These are phyloP conservation scores for Coelastrella sp. DNA, from an alignment of 139 green algal genomes.

Conservation along the genomic window DNA sequence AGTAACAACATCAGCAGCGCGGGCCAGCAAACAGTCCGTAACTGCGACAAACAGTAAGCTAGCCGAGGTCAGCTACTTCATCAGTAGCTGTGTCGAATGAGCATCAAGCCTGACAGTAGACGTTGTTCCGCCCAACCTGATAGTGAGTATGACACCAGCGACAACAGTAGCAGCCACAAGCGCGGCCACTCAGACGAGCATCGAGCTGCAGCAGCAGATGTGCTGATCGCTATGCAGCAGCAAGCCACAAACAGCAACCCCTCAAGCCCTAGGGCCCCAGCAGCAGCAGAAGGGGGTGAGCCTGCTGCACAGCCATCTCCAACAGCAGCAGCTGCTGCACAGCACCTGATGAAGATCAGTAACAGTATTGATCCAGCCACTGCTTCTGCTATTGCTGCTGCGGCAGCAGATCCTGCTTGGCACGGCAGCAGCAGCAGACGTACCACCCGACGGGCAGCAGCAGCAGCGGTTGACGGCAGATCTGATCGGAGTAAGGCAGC, in stretches of 20 bases:
- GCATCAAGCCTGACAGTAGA: neutral
- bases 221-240: neutral
- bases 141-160: neutral
- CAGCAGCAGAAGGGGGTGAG: neutral
- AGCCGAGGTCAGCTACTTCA: neutral
- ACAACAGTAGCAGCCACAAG: neutral
- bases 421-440: neutral
- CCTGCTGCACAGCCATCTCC: neutral
- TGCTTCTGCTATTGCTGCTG: neutral
- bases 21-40: neutral
- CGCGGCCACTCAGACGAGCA: neutral
- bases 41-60: neutral
- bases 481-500: neutral
- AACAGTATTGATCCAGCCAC: neutral
- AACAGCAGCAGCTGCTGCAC: slow-evolving; percentile 8
- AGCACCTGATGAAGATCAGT: neutral
- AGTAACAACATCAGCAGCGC: neutral
- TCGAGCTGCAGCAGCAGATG: slow-evolving; percentile 7
- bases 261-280: neutral
- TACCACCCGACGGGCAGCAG: neutral
- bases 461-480: neutral
- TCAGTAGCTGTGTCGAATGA: neutral
- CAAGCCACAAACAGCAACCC: neutral
- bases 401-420: neutral
- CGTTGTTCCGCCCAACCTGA: neutral